These are phyloP conservation scores for Neurospora sp. DNA, from an alignment of 495 filamentous ascomycete species.

Conservation along the genomic window DNA sequence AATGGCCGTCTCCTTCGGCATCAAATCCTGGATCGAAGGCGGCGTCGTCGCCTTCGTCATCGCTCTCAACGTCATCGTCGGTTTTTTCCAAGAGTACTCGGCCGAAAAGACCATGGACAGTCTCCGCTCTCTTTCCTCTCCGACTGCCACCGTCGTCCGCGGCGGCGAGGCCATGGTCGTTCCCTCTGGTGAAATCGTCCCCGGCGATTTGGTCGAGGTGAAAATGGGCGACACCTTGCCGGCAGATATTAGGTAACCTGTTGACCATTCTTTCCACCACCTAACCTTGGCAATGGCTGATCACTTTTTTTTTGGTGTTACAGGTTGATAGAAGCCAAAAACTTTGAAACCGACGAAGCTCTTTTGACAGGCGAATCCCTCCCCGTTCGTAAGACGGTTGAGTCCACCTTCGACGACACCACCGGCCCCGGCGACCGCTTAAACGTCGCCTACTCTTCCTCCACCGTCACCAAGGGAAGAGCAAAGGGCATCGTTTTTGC, in stretches of 20 bases:
- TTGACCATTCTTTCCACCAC: not conserved
- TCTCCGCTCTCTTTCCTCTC: conserved; percentile 64
- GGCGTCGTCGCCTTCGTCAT: conserved; percentile 77
- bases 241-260: conserved; percentile 44
- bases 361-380: conserved; percentile 62
- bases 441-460: conserved; percentile 60
- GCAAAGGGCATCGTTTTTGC: conserved; percentile 56
- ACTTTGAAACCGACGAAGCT: conserved; percentile 41
- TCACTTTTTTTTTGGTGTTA: not conserved
- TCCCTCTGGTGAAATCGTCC: conserved; percentile 76
- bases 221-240: conserved; percentile 75
- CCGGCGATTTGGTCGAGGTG: conserved; percentile 63
- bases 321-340: conserved; percentile 66
- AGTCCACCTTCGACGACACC: conserved; percentile 19
- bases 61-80: conserved; percentile 62
- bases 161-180: conserved; percentile 58
- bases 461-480: conserved; percentile 58
- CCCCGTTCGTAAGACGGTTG: conserved; percentile 27
- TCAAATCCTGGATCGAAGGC: conserved; percentile 74
- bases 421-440: conserved; percentile 54
- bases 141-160: conserved; percentile 66
- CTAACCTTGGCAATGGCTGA: not conserved
- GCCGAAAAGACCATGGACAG: conserved; percentile 87
- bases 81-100: conserved; percentile 75
- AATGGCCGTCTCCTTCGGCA: conserved; percentile 75